These are phyloP conservation scores for Scheffersomyces segobiensis DNA, from an alignment of 1,139 yeast species.

Conservation along the genomic window DNA sequence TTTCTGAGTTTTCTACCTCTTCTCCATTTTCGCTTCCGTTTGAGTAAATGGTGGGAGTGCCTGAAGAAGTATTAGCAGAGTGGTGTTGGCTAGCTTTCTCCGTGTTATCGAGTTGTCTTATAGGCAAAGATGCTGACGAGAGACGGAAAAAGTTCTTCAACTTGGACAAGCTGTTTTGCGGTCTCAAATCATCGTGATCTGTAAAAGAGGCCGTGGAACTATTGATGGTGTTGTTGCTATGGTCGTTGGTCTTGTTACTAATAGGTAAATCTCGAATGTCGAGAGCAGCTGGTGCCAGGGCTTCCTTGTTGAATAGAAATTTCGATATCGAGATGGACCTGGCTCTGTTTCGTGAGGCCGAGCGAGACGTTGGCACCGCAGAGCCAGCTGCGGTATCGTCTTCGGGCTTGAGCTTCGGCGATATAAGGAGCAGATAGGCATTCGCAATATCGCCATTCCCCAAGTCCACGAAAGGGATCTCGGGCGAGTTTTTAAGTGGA, in stretches of 20 bases:
- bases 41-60: background rate
- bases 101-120: background rate
- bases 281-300: slow-evolving; percentile 1
- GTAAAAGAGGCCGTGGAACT: background rate
- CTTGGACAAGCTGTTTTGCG: slow-evolving; percentile 14
- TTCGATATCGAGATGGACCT: slow-evolving; percentile 20
- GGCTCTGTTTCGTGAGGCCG: slow-evolving; percentile 9
- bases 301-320: slow-evolving; percentile 18
- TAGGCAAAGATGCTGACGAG: slow-evolving; percentile 6
- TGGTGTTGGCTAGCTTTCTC: background rate
- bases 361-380: slow-evolving; percentile 3
- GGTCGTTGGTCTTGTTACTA: background rate
- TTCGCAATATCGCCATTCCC: background rate
- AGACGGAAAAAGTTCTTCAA: slow-evolving; percentile 14
- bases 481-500: background rate
- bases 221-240: background rate
- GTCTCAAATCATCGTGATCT: slow-evolving; percentile 8
- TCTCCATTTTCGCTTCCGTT: background rate
- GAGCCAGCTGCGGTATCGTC: slow-evolving; percentile 5
- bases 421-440: slow-evolving; percentile 7
- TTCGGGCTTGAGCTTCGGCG: slow-evolving; percentile 9
- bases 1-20: background rate
- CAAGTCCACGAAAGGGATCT: background rate
- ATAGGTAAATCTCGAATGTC: background rate
- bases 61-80: background rate